Conservation (phyloP, 495 filamentous ascomycete genomes). For the Aspergillus taichungensis region DNA sequence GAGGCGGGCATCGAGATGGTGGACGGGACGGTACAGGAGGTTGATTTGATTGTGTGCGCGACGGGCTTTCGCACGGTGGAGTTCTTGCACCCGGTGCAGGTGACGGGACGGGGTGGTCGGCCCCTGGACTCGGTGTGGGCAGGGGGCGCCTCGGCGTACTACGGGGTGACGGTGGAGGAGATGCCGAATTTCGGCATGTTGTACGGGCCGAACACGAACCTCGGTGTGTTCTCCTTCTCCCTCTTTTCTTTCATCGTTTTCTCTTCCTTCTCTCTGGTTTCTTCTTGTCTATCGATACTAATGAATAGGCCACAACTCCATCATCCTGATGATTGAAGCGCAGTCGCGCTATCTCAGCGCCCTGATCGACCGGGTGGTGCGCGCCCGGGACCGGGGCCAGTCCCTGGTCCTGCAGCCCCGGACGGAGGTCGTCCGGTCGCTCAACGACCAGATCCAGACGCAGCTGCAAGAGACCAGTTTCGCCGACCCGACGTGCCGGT, state of each 20-base stretch:
- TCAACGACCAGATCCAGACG: constrained; percentile 39
- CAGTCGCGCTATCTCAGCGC: constrained; percentile 44
- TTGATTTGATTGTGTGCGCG: constrained; percentile 45
- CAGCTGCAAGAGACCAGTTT: constrained; percentile 34
- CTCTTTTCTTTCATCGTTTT: too few relatives aligned
- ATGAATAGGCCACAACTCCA: constrained; percentile 37
- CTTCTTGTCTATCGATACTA: too few relatives aligned
- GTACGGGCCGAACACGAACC: constrained; percentile 50
- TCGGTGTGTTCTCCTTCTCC: constrained; percentile 36
- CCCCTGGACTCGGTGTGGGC: constrained; percentile 42
- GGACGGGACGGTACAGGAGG: constrained; percentile 27
- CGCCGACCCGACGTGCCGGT: constrained; percentile 45
- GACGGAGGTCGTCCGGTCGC: constrained; percentile 23
- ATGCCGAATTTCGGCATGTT: constrained; percentile 52
- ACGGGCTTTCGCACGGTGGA: constrained; percentile 48
- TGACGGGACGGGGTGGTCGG: constrained; percentile 36
- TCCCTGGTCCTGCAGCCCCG: constrained; percentile 32
- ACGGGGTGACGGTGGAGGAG: constrained; percentile 38
- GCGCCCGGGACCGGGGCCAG: constrained; percentile 25
- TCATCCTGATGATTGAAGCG: constrained; percentile 54
- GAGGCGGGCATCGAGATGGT: constrained; percentile 35
- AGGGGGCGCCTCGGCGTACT: constrained; percentile 34
- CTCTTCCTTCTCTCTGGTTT: too few relatives aligned
- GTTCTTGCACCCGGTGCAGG: constrained; percentile 46
- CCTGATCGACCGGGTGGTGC: constrained; percentile 31